Evolutionary conservation across 306 rosid genomes (phyloP).

Genomic region (Gleditsia sinensis): DNA sequence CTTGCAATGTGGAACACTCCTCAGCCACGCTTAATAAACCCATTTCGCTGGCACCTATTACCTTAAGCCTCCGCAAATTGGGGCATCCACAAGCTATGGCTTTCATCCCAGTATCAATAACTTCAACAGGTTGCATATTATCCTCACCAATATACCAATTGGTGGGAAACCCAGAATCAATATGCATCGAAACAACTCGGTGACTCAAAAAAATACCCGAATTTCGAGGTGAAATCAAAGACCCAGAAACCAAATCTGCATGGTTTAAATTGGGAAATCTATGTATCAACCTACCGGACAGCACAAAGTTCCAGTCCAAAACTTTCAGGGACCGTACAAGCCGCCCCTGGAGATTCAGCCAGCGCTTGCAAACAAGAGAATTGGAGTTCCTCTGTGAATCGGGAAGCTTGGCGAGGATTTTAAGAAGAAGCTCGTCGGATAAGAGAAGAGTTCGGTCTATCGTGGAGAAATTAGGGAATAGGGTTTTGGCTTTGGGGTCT

Average conservation of each 20-base stretch:
- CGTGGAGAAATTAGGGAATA: constrained; percentile 40
- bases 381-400: constrained; percentile 59
- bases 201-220: constrained; percentile 59
- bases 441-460: constrained; percentile 58
- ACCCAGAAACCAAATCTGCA: constrained; percentile 69
- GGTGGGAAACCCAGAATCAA: constrained; percentile 48
- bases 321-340: constrained; percentile 65
- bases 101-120: constrained; percentile 71
- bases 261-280: constrained; percentile 83
- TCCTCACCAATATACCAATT: constrained; percentile 50
- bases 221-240: constrained; percentile 51
- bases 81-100: constrained; percentile 76
- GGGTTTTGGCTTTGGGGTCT: constrained; percentile 34
- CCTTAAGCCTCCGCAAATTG: constrained; percentile 65
- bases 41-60: constrained; percentile 74
- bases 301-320: constrained; percentile 72
- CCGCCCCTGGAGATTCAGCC: constrained; percentile 83
- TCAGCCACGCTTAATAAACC: constrained; percentile 78
- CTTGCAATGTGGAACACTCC: constrained; percentile 81
- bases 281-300: constrained; percentile 75
- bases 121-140: constrained; percentile 61
- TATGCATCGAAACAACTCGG: constrained; percentile 45
- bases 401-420: constrained; percentile 63
- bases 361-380: constrained; percentile 83
- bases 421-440: constrained; percentile 70